Base-by-base conservation (phyloP, 495 filamentous ascomycete genomes). In the Jackrogersella multiformis region DNA sequence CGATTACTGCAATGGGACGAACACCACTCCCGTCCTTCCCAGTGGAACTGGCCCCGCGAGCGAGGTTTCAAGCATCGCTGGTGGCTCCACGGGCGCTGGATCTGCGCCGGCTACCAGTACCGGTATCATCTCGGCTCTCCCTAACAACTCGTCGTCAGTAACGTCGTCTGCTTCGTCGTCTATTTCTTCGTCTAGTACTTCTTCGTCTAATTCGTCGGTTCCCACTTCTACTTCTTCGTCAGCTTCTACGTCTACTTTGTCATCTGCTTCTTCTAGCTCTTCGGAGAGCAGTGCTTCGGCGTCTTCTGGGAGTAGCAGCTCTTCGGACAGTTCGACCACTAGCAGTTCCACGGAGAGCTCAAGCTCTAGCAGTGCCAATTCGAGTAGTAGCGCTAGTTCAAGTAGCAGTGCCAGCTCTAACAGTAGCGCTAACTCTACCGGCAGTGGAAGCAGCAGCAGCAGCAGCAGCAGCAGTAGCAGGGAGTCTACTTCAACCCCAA, bases 1-100 rank as follows among this genome's bases (percentile, higher is more conserved):
- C 2, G 32, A 60, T 36, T 82, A 66, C 62, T 84, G 81, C 63
- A 15, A 66, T 8, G 20, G 45, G 4, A 56, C 48, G 5, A 6
- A 48, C 10, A 28, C 45, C 44, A 34, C 32, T 21, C 20, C 63
- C 13, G 2, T 51, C 8, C 18, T 63, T 5, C 15, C 66, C 12
- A 46, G 68, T 8, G n/a, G 53, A 4, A 56, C 61, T 21, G 35
- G 30, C 5, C 48, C 67, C 2, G 73, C 69, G 49, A 46, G 62
- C 41, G 46, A 66, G 9, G 57, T 72, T 18, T 63, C 71, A 16
- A 66, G 39, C 12, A 35, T 55, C 6, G 46, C 56, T 6, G 46
- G 46, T 0, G 61, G 71, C 12, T 49, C 61, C 41, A 75, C 71
- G 4, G 65, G 28, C 20, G 12, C 64, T 2, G 76, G 78, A 68